These are phyloP conservation scores for Sclerospora graminicola DNA, from an alignment of 352 stramenopile genomes.

Conservation along the genomic window DNA sequence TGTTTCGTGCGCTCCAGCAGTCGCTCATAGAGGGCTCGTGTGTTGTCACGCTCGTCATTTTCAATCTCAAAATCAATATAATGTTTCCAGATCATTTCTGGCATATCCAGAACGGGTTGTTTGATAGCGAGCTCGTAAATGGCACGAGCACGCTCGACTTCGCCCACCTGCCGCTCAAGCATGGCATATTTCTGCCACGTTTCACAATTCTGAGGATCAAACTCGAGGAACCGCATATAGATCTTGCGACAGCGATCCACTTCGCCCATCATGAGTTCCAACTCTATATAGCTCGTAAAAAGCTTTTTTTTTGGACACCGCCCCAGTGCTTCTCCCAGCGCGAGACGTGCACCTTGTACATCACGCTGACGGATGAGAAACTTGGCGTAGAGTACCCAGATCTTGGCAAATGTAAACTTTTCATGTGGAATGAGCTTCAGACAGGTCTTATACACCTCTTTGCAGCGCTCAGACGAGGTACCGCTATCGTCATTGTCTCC, in stretches of 20 bases:
- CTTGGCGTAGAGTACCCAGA: constrained; percentile 97
- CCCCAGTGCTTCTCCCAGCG: constrained; percentile 92
- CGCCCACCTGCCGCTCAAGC: constrained; percentile 92
- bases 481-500: constrained; percentile 40
- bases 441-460: constrained; percentile 93
- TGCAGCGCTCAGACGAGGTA: constrained; percentile 49
- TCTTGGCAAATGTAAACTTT: constrained; percentile 97
- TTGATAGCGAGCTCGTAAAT: constrained; percentile 96
- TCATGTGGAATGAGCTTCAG: constrained; percentile 91
- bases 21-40: constrained; percentile 90
- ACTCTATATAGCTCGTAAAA: constrained; percentile 88
- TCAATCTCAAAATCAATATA: constrained; percentile 99
- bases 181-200: constrained; percentile 95
- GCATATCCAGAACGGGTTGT: constrained; percentile 95
- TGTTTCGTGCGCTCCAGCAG: constrained; percentile 95
- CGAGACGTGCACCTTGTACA: constrained; percentile 81
- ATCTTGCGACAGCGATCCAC: constrained; percentile 92
- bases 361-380: constrained; percentile 94
- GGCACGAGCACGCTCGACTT: constrained; percentile 88
- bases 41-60: constrained; percentile 73
- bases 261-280: constrained; percentile 97
- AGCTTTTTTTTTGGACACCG: constrained; percentile 90
- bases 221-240: constrained; percentile 82
- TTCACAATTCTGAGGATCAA: constrained; percentile 83
- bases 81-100: constrained; percentile 97